phyloP scores from a whole-genome alignment of 768 basidiomycete genomes.

The Xerocomellus intermedius region DNA sequence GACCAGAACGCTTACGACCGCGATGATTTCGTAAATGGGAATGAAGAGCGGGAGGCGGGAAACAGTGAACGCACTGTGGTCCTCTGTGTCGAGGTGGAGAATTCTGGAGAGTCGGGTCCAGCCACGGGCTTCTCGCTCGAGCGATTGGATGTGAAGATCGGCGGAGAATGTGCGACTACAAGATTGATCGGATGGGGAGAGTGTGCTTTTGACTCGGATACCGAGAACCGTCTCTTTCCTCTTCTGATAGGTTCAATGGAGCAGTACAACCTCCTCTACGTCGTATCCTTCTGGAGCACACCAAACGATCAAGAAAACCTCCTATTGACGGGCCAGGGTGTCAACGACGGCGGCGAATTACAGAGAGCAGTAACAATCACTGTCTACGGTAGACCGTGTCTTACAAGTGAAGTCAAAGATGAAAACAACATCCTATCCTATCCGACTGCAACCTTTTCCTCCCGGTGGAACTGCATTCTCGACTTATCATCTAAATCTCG shows the following conservation, averaged over 20 bases:
- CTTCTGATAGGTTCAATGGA: slow-evolving; percentile 67
- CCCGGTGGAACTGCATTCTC: slow-evolving; percentile 87
- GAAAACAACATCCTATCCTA: slow-evolving; percentile 35
- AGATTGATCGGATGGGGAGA: slow-evolving; percentile 52
- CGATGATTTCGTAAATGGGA: slow-evolving; percentile 46
- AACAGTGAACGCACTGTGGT: slow-evolving; percentile 83
- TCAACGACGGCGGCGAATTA: slow-evolving; percentile 43
- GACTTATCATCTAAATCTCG: slow-evolving; percentile 54
- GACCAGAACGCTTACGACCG: slow-evolving; percentile 32
- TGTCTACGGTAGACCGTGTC: slow-evolving; percentile 71
- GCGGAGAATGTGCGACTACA: slow-evolving; percentile 61
- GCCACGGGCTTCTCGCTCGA: slow-evolving; percentile 74
- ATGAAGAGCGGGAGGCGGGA: slow-evolving; percentile 55
- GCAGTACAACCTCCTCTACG: slow-evolving; percentile 87
- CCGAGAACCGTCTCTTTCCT: slow-evolving; percentile 59
- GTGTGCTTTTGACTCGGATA: slow-evolving; percentile 30
- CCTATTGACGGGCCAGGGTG: slow-evolving; percentile 32
- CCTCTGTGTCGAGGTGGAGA: slow-evolving; percentile 90
- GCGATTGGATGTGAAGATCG: slow-evolving; percentile 69
- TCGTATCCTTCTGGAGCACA: slow-evolving; percentile 75
- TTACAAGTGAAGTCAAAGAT: slow-evolving; percentile 24
- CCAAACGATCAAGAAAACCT: slow-evolving; percentile 52
- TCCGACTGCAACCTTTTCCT: slow-evolving; percentile 75
- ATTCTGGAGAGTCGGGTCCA: slow-evolving; percentile 62
- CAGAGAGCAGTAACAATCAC: slow-evolving; percentile 80